Evolutionary conservation across 768 basidiomycete genomes (phyloP).

Genomic region (Scleroderma bovista): DNA sequence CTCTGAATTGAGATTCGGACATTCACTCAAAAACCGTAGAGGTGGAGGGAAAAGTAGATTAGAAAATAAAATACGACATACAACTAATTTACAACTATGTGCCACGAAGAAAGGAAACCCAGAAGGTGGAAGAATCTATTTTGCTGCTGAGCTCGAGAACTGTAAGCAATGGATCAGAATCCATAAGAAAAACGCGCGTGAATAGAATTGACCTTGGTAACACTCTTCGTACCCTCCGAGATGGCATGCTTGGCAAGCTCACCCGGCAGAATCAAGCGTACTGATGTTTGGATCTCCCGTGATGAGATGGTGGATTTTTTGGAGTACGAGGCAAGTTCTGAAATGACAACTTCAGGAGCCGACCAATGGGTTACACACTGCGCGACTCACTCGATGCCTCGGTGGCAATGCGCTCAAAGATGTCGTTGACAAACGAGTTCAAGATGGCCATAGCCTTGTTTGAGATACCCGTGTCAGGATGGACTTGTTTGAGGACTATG

Average conservation of each 20-base stretch:
- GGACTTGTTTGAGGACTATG: constrained; percentile 91
- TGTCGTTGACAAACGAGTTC: constrained; percentile 91
- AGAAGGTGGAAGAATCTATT: constrained; percentile 25
- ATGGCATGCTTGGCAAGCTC: constrained; percentile 99
- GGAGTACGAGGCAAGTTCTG: constrained; percentile 94
- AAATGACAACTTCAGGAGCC: neutral
- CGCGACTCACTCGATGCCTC: constrained; percentile 74
- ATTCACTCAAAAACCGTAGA: neutral
- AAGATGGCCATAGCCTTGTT: constrained; percentile 94
- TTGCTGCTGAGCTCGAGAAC: constrained; percentile 44
- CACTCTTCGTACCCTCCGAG: constrained; percentile 84
- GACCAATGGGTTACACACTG: neutral
- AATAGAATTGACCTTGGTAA: constrained; percentile 44
- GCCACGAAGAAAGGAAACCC: constrained; percentile 10
- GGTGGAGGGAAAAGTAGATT: constrained; percentile 21
- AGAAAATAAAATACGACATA: constrained; percentile 23
- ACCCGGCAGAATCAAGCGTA: constrained; percentile 92
- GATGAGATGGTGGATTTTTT: constrained; percentile 99
- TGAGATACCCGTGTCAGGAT: constrained; percentile 98
- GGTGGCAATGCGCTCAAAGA: constrained; percentile 88
- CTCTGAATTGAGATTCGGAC: neutral
- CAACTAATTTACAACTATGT: constrained; percentile 30
- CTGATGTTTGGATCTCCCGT: constrained; percentile 95
- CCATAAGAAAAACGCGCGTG: neutral
- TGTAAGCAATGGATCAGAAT: constrained; percentile 14